A percentile compares a stretch with the other conserved stretches of the same genome.
These are phyloP conservation scores for Cornus florida DNA, from an alignment of 148 eudicot genomes.

Conservation along the genomic window DNA sequence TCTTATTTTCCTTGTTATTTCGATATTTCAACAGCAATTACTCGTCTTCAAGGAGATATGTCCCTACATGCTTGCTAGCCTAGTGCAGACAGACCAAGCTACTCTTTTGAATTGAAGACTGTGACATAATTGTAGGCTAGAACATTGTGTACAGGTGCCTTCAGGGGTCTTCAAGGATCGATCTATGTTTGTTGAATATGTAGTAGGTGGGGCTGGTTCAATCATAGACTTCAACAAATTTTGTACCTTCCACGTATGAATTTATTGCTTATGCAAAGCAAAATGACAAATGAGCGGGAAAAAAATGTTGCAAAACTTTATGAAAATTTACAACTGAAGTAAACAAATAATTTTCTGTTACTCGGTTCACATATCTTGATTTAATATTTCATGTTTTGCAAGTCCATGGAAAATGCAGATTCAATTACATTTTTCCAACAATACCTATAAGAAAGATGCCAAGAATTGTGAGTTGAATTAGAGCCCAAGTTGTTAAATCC, in stretches of 20 bases:
- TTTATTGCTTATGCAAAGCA: neutral
- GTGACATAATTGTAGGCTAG: neutral
- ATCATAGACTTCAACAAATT: slow-evolving; percentile 19
- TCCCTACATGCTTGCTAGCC: neutral
- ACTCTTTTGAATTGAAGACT: neutral
- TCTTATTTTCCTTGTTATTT: neutral
- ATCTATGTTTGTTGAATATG: slow-evolving; percentile 68
- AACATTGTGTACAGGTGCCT: neutral
- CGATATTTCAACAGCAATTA: neutral
- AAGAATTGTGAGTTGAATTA: neutral
- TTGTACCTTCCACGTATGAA: neutral
- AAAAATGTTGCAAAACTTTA: neutral
- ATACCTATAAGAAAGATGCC: neutral
- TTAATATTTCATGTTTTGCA: neutral
- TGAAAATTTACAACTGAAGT: neutral
- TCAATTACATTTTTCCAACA: neutral
- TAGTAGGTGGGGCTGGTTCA: slow-evolving; percentile 28
- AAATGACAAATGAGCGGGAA: neutral
- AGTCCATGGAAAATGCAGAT: neutral
- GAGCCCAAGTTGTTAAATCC: neutral
- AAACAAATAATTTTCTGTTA: neutral
- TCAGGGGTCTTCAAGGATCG: slow-evolving; percentile 88
- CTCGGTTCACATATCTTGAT: neutral
- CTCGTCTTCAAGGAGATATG: neutral
- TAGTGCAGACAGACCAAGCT: neutral